Evolutionary conservation across 2,329 filamentous ascomycete genomes (phyloP), one percentile per base, ranked within the genome.

Genomic region (Calonectria fujianensis): DNA sequence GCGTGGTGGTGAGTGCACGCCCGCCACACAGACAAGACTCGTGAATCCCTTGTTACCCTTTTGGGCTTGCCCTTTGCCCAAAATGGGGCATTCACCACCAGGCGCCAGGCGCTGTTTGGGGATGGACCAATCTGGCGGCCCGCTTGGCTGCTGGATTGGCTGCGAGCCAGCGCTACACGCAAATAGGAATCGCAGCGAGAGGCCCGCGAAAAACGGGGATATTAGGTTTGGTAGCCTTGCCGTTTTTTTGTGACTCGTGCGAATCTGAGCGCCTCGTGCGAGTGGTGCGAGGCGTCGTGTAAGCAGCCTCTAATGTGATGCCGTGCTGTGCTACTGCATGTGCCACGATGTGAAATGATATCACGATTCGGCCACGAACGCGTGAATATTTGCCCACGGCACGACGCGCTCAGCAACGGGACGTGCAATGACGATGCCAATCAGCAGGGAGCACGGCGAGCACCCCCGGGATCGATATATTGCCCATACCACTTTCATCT

Each of bases 401-500:
- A 57, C 35, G 27, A 69, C 39, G 66, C 24, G 50, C 35, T 52
- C 51, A 39, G n/a, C 35, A 37, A 48, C 32, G 32, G 61, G 45
- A 29, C 31, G 14, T 41, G 35, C 24, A 50, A 24, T 66, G 59
- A 63, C 35, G 39, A 52, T 35, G 39, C 61, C 37, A 37, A 67
- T 67, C 67, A 48, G 69, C 48, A 65, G 39, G 41, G 54, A 68
- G 8, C 51, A 37, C 29, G 50, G 45, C 54, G 61, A 70, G 32
- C 61, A n/a, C 63, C 61, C 72, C 72, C 61, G 72, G 72, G 52
- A 74, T 74, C 54, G 39, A 51, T 72, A 74, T 64, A 74, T 74
- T 74, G 64, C 61, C 48, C 69, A 65, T 64, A 59, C 73, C 64
- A 72, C 69, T 69, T 59, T 74, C 73, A 74, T 74, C 73, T 74